Evolutionary conservation across 805 yeast species (phyloP).

Genomic region (Metschnikowia cerradonensis): DNA sequence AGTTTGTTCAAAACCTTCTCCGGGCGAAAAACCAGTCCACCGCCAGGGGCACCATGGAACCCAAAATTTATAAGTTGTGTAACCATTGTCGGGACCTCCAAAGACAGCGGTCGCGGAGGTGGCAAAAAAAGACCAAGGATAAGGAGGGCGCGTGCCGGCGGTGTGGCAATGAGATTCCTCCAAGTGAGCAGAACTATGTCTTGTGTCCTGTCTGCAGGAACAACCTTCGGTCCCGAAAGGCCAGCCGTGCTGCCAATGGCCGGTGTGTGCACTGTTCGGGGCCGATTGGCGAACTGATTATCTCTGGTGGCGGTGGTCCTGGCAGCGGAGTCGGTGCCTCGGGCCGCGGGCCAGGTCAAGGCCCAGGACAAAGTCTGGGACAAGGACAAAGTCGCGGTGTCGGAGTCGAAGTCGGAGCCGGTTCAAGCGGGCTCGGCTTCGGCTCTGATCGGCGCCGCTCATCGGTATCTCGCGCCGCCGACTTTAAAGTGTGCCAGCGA

Average conservation of each 20-base stretch:
- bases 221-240: conserved; percentile 51
- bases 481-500: conserved; percentile 60
- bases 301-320: conserved; percentile 3
- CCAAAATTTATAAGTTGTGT: conserved; percentile 51
- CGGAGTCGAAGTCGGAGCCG: too few species aligned
- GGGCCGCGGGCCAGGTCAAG: too few species aligned
- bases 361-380: too few species aligned
- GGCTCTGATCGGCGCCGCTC: conserved; percentile 18
- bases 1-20: conserved; percentile 44
- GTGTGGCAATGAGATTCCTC: conserved; percentile 55
- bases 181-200: conserved; percentile 49
- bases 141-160: conserved; percentile 62
- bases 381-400: too few species aligned
- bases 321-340: too few species aligned
- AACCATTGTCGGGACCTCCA: conserved; percentile 63
- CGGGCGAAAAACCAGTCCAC: conserved; percentile 26
- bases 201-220: conserved; percentile 59
- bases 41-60: conserved; percentile 32
- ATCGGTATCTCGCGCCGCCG: conserved; percentile 19
- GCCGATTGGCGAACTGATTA: conserved; percentile 42
- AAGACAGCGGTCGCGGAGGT: conserved; percentile 56
- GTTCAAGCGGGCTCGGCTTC: too few species aligned
- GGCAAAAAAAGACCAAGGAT: conserved; percentile 60
- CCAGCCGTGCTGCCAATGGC: conserved; percentile 57
- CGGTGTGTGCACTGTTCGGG: conserved; percentile 69